These are phyloP conservation scores for fission yeast (Schizosaccharomyces pombe) DNA, from an alignment of 805 yeast species.

Conservation along the genomic window DNA sequence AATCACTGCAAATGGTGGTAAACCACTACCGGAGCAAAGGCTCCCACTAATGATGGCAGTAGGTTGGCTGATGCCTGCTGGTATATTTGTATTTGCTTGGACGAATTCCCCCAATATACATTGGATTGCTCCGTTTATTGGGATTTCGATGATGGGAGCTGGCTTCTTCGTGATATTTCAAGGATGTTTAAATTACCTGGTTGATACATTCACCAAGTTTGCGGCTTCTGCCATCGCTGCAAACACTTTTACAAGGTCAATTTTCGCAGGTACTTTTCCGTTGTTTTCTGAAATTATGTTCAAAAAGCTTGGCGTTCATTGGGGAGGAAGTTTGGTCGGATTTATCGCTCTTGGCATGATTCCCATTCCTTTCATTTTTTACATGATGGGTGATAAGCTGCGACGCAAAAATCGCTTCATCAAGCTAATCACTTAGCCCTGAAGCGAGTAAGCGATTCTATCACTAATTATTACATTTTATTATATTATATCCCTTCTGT, in stretches of 20 bases:
- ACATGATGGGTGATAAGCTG: slow-evolving; percentile 21
- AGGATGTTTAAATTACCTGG: slow-evolving; percentile 40
- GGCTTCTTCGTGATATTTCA: slow-evolving; percentile 40
- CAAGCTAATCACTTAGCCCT: not conserved
- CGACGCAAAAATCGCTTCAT: not conserved
- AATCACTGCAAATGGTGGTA: slow-evolving; percentile 18
- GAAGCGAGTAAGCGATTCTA: too few species aligned
- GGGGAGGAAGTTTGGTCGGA: slow-evolving; percentile 34
- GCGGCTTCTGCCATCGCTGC: slow-evolving; percentile 72
- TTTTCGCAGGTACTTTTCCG: slow-evolving; percentile 34
- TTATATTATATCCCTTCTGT: too few species aligned
- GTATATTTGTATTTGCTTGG: slow-evolving; percentile 44
- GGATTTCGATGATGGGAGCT: slow-evolving; percentile 36
- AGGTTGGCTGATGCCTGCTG: slow-evolving; percentile 23
- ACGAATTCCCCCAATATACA: slow-evolving; percentile 18
- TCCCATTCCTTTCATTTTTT: slow-evolving; percentile 33
- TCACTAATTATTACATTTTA: too few species aligned
- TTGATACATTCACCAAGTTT: slow-evolving; percentile 37
- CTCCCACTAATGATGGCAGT: slow-evolving; percentile 29
- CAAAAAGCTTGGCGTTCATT: slow-evolving; percentile 28
- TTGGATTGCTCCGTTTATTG: slow-evolving; percentile 19
- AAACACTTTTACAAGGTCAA: slow-evolving; percentile 36
- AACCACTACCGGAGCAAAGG: slow-evolving; percentile 36
- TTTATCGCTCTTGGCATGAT: slow-evolving; percentile 27
- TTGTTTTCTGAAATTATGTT: slow-evolving; percentile 36